Percentiles rank a stretch among this genome's conserved stretches.
These are phyloP conservation scores for Zygotorulaspora florentina DNA, from an alignment of 805 yeast species.

Conservation along the genomic window DNA sequence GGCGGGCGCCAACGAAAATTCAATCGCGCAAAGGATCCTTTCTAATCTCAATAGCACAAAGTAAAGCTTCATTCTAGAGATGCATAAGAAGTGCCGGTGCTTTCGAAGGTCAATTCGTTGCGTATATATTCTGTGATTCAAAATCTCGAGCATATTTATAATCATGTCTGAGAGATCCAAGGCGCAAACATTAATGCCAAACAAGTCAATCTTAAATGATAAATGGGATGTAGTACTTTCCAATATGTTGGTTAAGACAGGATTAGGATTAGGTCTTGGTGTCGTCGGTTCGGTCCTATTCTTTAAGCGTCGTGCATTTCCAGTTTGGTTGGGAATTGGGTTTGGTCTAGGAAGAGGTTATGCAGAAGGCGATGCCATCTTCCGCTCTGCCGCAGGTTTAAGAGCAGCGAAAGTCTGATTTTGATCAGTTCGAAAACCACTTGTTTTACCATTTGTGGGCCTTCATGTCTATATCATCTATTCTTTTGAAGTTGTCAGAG, in stretches of 20 bases:
- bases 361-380: conserved; percentile 96
- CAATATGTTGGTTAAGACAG: conserved; percentile 89
- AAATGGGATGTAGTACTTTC: conserved; percentile 96
- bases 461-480: conserved; percentile 7
- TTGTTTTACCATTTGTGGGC: neutral
- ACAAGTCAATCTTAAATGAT: conserved; percentile 58
- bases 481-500: conserved; percentile 9
- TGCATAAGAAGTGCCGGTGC: too few species aligned
- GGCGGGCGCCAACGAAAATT: neutral
- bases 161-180: conserved; percentile 10
- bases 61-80: neutral
- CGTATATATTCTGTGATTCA: neutral
- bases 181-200: conserved; percentile 9
- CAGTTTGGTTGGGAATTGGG: conserved; percentile 96
- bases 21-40: too few species aligned
- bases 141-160: neutral
- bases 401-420: conserved; percentile 65
- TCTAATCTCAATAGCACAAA: neutral
- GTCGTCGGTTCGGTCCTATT: conserved; percentile 85
- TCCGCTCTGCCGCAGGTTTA: conserved; percentile 76
- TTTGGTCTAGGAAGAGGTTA: conserved; percentile 98
- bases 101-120: too few species aligned
- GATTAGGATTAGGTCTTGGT: conserved; percentile 95
- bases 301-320: conserved; percentile 93
- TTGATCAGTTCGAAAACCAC: neutral